Evolutionary conservation across 1,139 yeast species (phyloP).

Genomic region (Debaryomyces sp.): DNA sequence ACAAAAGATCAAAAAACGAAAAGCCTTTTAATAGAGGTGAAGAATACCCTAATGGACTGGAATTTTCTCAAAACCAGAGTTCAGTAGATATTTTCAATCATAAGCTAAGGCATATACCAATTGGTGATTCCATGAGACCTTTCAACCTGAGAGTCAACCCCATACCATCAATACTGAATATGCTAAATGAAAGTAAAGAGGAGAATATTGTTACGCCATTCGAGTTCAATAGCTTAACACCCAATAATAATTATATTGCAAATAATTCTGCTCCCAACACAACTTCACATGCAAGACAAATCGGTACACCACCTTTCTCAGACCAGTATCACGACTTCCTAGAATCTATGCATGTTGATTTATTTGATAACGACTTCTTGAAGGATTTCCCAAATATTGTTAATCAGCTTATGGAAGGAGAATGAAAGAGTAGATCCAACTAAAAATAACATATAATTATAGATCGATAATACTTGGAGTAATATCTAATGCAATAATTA

Average conservation of each 20-base stretch:
- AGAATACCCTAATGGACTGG: not conserved
- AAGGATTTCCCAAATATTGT: constrained; percentile 30
- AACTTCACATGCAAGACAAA: not conserved
- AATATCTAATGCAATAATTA: no score
- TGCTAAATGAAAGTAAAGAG: not conserved
- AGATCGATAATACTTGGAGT: not conserved
- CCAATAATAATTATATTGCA: not conserved
- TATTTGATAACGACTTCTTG: constrained; percentile 34
- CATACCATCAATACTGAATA: not conserved
- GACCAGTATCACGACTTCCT: constrained; percentile 27
- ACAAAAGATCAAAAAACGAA: not conserved
- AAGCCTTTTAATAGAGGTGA: not conserved
- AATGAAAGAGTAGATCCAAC: not conserved
- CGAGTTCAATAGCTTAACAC: not conserved
- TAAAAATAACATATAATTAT: not conserved
- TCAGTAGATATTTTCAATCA: not conserved
- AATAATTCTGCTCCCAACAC: not conserved
- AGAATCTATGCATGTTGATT: constrained; percentile 32
- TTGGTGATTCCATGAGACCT: not conserved
- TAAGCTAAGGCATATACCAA: not conserved
- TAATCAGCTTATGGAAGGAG: constrained; percentile 11
- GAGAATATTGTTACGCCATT: not conserved
- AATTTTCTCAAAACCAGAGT: not conserved
- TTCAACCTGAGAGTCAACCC: not conserved
- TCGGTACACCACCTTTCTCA: not conserved